These are phyloP conservation scores for Neonectria magnoliae DNA, from an alignment of 2,329 filamentous ascomycete species.

Conservation along the genomic window DNA sequence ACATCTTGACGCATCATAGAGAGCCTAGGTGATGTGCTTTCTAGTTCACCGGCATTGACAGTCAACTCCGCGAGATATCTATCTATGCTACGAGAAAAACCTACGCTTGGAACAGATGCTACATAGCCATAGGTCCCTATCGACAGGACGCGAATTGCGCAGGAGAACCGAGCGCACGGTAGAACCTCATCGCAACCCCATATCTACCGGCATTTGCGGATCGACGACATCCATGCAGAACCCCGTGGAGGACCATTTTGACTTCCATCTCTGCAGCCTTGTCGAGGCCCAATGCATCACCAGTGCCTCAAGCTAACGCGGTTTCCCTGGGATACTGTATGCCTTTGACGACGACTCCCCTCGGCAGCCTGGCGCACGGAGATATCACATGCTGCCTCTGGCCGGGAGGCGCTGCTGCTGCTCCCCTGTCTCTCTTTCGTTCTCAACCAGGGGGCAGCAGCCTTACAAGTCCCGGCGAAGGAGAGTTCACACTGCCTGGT, in stretches of 20 bases:
- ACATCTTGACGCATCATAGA: not conserved
- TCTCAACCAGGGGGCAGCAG: not conserved
- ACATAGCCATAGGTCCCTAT: not conserved
- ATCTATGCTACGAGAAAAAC: not conserved
- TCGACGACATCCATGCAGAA: conserved; percentile 17
- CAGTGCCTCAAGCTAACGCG: not conserved
- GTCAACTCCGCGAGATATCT: not conserved
- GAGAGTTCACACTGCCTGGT: not conserved
- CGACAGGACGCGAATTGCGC: not conserved
- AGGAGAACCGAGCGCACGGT: not conserved
- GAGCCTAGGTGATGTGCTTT: not conserved
- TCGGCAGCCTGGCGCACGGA: not conserved
- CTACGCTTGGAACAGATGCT: not conserved
- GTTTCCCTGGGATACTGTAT: not conserved
- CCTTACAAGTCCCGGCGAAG: not conserved
- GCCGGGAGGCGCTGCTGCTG: not conserved
- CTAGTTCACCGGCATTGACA: not conserved
- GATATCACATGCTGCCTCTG: not conserved
- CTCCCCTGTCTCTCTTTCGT: not conserved
- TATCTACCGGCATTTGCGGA: not conserved
- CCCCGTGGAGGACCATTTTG: not conserved
- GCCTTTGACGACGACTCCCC: not conserved
- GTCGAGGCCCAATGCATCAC: not conserved
- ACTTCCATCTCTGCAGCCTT: not conserved
- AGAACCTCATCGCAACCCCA: not conserved